Percentiles rank a stretch among this genome's conserved stretches.
phyloP scores from a whole-genome alignment of 169 alveolate species.

The Pseudocohnilembus persalinus region DNA sequence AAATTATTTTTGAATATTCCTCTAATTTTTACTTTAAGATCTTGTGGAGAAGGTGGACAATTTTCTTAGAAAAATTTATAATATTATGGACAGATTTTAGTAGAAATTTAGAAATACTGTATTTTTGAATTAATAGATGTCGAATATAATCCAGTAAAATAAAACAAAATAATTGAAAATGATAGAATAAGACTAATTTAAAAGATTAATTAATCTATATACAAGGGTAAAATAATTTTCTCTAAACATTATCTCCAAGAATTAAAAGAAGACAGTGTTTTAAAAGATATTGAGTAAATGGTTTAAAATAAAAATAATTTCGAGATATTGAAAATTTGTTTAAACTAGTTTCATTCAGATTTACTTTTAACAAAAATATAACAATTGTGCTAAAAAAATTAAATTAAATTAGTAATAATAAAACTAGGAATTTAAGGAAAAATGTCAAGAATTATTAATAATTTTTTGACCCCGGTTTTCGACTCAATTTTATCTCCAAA shows the following conservation, averaged over 20 bases:
- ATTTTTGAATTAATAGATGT: not conserved
- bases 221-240: not conserved
- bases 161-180: too few species aligned
- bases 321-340: not conserved
- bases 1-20: not conserved
- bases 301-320: too few species aligned
- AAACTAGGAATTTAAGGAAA: not conserved
- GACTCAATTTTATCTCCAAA: not conserved
- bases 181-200: not conserved
- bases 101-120: not conserved
- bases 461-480: not conserved
- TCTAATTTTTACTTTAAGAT: not conserved
- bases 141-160: not conserved
- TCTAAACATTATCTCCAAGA: not conserved
- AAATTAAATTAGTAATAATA: too few species aligned
- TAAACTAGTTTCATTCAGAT: not conserved
- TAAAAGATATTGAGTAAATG: not conserved
- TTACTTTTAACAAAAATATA: too few species aligned
- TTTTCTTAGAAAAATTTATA: too few species aligned
- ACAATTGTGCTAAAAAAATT: too few species aligned
- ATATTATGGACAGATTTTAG: too few species aligned
- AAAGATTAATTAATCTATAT: too few species aligned
- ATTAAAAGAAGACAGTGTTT: not conserved
- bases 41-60: not conserved
- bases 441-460: not conserved